phyloP scores from a whole-genome alignment of 139 green algal genomes.

The Chlamydomonas sp. region DNA sequence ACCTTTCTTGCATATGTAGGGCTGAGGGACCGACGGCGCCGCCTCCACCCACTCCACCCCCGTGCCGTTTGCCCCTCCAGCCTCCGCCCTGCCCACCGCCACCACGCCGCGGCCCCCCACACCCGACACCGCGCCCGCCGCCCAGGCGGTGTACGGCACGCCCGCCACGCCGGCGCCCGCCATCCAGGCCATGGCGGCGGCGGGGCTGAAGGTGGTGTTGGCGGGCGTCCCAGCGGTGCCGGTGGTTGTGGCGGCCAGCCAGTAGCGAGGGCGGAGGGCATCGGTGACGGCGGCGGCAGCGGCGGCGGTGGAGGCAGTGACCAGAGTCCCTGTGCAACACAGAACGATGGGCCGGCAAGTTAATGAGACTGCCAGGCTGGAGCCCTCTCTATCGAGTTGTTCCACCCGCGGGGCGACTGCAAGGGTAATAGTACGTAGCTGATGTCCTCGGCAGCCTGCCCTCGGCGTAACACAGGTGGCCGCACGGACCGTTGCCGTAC shows the following conservation, averaged over 20 bases:
- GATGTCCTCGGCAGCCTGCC: too few species aligned
- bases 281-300: neutral
- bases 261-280: neutral
- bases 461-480: too few species aligned
- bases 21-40: neutral
- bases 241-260: conserved; percentile 11
- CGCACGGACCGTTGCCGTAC: too few species aligned
- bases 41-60: neutral
- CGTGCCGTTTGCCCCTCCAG: too few species aligned
- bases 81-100: neutral
- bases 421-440: too few species aligned
- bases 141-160: neutral
- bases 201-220: too few species aligned
- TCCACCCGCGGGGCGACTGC: too few species aligned
- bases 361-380: neutral
- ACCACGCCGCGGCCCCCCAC: neutral
- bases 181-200: too few species aligned
- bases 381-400: too few species aligned
- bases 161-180: too few species aligned
- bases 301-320: neutral
- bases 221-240: neutral
- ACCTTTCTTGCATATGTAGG: conserved; percentile 12
- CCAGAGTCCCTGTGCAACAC: conserved; percentile 5
- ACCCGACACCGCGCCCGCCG: neutral
- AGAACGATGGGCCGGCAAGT: too few species aligned